These are phyloP conservation scores for Pichiaceae sp. DNA, from an alignment of 1,139 yeast species.

Conservation along the genomic window DNA sequence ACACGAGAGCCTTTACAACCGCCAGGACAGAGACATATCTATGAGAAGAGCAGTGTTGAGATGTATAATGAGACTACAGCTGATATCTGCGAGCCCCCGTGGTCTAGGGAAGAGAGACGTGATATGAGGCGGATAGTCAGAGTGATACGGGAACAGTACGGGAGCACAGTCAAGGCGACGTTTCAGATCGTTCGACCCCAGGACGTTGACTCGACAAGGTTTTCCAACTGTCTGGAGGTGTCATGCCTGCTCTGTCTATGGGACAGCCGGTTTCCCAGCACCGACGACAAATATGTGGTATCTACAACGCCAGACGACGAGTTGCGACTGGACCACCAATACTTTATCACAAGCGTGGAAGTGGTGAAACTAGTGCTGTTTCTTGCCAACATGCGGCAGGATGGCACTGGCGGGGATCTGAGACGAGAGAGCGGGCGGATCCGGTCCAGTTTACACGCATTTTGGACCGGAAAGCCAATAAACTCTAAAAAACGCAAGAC, in stretches of 20 bases:
- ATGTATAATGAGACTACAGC: neutral
- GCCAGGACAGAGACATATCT: neutral
- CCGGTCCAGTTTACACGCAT: slow-evolving; percentile 58
- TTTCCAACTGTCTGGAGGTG: slow-evolving; percentile 39
- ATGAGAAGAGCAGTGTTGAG: neutral
- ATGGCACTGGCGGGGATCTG: slow-evolving; percentile 32
- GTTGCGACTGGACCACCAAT: slow-evolving; percentile 11
- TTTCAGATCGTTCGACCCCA: slow-evolving; percentile 33
- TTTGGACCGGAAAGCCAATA: slow-evolving; percentile 56
- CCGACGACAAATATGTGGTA: slow-evolving; percentile 21
- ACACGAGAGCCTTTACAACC: neutral
- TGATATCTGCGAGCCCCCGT: slow-evolving; percentile 36
- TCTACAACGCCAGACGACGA: neutral
- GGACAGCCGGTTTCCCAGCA: slow-evolving; percentile 12
- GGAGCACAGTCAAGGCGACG: slow-evolving; percentile 36
- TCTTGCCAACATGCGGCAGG: slow-evolving; percentile 31
- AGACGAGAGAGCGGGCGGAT: slow-evolving; percentile 57
- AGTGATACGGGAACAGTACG: slow-evolving; percentile 45
- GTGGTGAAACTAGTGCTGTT: slow-evolving; percentile 57
- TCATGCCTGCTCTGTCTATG: slow-evolving; percentile 44
- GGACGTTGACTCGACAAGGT: slow-evolving; percentile 23
- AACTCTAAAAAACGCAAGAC: slow-evolving; percentile 32
- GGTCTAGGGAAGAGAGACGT: slow-evolving; percentile 37
- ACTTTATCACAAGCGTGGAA: slow-evolving; percentile 58
- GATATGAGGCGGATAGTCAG: slow-evolving; percentile 52